These are phyloP conservation scores for Tuber magnatum DNA, from an alignment of 495 filamentous ascomycete species.

Conservation along the genomic window DNA sequence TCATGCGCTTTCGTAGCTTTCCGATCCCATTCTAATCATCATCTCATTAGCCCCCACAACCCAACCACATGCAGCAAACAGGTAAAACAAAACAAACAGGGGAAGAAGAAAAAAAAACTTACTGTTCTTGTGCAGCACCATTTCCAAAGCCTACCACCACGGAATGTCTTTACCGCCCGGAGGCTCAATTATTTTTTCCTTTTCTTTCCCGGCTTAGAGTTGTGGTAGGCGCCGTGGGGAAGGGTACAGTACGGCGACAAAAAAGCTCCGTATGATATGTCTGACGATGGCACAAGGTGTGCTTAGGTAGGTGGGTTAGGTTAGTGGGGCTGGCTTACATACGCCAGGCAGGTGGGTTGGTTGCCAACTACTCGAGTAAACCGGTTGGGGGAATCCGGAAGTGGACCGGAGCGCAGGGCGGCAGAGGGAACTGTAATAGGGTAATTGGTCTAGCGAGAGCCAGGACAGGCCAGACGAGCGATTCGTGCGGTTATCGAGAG, in stretches of 20 bases:
- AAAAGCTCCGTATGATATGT: neutral
- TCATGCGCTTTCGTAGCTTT: constrained; percentile 41
- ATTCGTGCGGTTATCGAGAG: neutral
- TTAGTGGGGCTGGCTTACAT: neutral
- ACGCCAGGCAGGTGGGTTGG: neutral
- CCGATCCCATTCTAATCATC: constrained; percentile 47
- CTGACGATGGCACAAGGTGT: neutral
- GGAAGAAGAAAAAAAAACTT: constrained; percentile 52
- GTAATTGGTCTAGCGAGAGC: neutral
- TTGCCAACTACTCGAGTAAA: no score
- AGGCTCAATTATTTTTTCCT: neutral
- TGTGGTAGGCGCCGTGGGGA: neutral
- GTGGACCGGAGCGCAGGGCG: neutral
- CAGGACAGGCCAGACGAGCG: neutral
- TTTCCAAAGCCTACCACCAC: constrained; percentile 5
- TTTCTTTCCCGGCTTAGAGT: neutral
- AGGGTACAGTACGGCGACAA: neutral
- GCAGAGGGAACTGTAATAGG: neutral
- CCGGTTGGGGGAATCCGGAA: neutral
- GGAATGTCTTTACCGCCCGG: neutral
- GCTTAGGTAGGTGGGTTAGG: neutral
- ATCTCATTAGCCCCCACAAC: constrained; percentile 41
- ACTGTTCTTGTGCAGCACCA: constrained; percentile 38
- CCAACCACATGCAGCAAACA: constrained; percentile 45
- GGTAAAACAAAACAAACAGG: constrained; percentile 43